These are phyloP conservation scores for Rhododendron kiyosumense DNA, from an alignment of 148 eudicot species.

Conservation along the genomic window DNA sequence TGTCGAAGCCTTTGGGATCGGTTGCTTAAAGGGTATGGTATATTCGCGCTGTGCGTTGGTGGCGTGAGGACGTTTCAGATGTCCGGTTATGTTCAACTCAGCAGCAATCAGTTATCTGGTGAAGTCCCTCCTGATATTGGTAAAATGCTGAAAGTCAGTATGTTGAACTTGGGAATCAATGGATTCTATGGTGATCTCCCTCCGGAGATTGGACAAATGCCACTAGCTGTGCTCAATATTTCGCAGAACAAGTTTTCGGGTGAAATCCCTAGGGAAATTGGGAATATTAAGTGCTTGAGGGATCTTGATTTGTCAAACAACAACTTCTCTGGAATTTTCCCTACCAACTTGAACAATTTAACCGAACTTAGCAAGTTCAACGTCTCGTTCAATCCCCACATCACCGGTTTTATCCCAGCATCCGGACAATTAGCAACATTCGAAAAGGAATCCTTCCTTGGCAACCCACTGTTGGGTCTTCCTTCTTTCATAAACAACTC, in stretches of 20 bases:
- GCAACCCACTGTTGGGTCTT: conserved; percentile 57
- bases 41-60: conserved; percentile 58
- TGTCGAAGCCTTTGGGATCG: conserved; percentile 71
- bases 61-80: conserved; percentile 48
- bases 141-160: conserved; percentile 67
- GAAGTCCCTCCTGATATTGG: conserved; percentile 61
- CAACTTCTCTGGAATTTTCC: conserved; percentile 85
- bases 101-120: conserved; percentile 66
- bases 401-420: conserved; percentile 64
- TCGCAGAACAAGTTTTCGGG: conserved; percentile 62
- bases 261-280: conserved; percentile 50
- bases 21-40: conserved; percentile 72
- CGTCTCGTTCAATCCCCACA: conserved; percentile 66
- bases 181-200: conserved; percentile 61
- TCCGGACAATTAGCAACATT: conserved; percentile 83
- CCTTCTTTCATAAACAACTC: conserved; percentile 47
- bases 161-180: conserved; percentile 71
- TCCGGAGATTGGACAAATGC: conserved; percentile 40
- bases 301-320: conserved; percentile 80
- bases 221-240: conserved; percentile 65
- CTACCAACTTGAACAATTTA: conserved; percentile 51
- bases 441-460: conserved; percentile 65
- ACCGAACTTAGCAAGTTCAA: conserved; percentile 72
- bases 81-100: conserved; percentile 78
- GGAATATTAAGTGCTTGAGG: conserved; percentile 60